Evolutionary conservation across 1,284 basidiomycete species (phyloP), one percentile per base, ranked within the genome.

Genomic region (Moesziomyces aphidis): DNA sequence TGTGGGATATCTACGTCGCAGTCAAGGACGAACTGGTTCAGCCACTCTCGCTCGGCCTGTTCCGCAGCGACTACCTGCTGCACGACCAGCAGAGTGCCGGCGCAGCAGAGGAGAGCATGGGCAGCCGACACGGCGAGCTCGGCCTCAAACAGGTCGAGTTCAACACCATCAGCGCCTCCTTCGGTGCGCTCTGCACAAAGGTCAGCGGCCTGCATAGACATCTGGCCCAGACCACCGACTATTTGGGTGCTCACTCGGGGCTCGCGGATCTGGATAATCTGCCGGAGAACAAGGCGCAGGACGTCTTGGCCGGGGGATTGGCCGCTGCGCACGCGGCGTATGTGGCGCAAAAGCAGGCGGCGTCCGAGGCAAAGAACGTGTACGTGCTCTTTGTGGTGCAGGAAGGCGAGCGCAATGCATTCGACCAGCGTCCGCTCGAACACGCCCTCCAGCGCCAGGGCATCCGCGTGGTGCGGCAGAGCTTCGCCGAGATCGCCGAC

Each of bases 111-210:
- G 39, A 45, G 6, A 36, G 46, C 15, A 54, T 61, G 44, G 70
- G 70, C 0, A 60, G 60, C 24, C 61, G 62, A 23, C 73, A 85
- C 0, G 51, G 51, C 0, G 24, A 57, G 5, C 76, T 90, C 11
- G 86, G 87, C 28, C 86, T 99, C 65, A 97, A 95, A 85, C 96
- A 99, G 86, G 96, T 99, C 55, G 97, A 99, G 85, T 97, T 98
- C 86, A 99, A 99, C 85, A 98, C 96, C 6, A 96, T 98, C 75
- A 94, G 95, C 0, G 90, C 92, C 0, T 94, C 93, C 1, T 97
- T 98, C 82, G 96, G 95, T 1, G 85, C 90, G 0, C 87, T 98
- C 17, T 93, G 92, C 4, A 89, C 94, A 65, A 89, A 88, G 46
- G 89, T 90, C 8, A 89, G 91, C 19, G 89, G 89, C 24, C 85